phyloP scores from a whole-genome alignment of 1,284 basidiomycete species.

The Moesziomyces parantarcticus region DNA sequence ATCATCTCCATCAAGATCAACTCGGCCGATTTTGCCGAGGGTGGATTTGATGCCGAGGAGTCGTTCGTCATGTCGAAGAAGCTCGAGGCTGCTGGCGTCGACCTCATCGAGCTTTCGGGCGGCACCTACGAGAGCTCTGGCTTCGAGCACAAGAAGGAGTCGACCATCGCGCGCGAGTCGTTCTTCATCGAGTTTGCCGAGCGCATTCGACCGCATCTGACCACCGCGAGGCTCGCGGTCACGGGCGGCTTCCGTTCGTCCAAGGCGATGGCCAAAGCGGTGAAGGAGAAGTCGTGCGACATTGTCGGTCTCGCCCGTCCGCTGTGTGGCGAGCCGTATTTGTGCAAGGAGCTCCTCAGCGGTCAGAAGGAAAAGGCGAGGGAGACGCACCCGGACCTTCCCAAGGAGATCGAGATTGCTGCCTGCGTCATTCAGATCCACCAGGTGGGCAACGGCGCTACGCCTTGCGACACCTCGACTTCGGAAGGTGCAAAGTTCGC shows the following conservation, averaged over 20 bases:
- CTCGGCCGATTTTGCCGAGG: constrained; percentile 81
- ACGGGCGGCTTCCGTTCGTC: constrained; percentile 82
- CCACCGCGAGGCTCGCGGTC: constrained; percentile 74
- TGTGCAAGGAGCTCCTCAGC: constrained; percentile 43
- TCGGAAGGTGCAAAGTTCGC: constrained; percentile 51
- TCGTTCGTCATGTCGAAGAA: constrained; percentile 75
- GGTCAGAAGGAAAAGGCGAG: constrained; percentile 34
- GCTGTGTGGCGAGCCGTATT: constrained; percentile 42
- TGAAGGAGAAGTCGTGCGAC: constrained; percentile 54
- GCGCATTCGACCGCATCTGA: constrained; percentile 47
- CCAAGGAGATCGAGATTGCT: constrained; percentile 34
- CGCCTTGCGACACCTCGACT: constrained; percentile 34
- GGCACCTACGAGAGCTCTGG: constrained; percentile 85
- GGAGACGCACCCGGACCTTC: constrained; percentile 32
- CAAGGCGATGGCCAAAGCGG: constrained; percentile 73
- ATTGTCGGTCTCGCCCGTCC: constrained; percentile 48
- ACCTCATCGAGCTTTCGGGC: constrained; percentile 87
- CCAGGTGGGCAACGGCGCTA: constrained; percentile 29
- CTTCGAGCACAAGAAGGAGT: constrained; percentile 66
- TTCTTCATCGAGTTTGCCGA: constrained; percentile 70
- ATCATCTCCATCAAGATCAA: constrained; percentile 84
- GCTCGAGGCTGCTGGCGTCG: constrained; percentile 70
- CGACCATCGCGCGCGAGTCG: constrained; percentile 70
- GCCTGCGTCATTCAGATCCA: constrained; percentile 47
- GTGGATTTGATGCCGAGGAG: constrained; percentile 70